Conservation (phyloP, 306 rosid species). For the Medicago arabica region DNA sequence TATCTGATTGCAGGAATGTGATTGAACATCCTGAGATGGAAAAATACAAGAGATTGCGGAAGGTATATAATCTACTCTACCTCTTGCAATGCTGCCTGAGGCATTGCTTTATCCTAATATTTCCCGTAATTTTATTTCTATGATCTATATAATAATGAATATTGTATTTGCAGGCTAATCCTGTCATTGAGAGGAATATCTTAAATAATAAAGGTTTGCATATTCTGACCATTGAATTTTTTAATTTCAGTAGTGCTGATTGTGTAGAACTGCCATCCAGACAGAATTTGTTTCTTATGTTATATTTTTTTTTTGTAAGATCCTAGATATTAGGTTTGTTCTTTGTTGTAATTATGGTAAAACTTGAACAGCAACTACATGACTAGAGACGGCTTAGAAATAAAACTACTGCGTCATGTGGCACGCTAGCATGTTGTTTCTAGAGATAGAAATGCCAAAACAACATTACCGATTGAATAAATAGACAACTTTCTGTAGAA, state of each 20-base stretch:
- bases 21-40: slow-evolving; percentile 81
- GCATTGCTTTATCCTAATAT: slow-evolving; percentile 24
- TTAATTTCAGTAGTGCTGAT: slow-evolving; percentile 24
- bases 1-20: slow-evolving; percentile 66
- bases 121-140: neutral
- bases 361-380: slow-evolving; percentile 9
- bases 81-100: slow-evolving; percentile 6
- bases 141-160: slow-evolving; percentile 15
- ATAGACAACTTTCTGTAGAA: neutral
- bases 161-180: slow-evolving; percentile 75
- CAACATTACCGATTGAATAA: slow-evolving; percentile 12
- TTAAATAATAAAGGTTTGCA: slow-evolving; percentile 70
- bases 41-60: slow-evolving; percentile 75
- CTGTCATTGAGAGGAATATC: slow-evolving; percentile 70
- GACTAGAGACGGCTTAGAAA: neutral
- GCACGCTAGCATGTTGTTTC: slow-evolving; percentile 17
- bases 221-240: slow-evolving; percentile 31
- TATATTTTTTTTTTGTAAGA: neutral
- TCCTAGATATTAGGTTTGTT: slow-evolving; percentile 22
- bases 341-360: neutral
- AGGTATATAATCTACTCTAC: slow-evolving; percentile 56
- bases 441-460: slow-evolving; percentile 23
- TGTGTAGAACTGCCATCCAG: slow-evolving; percentile 15
- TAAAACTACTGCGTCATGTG: neutral
- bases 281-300: slow-evolving; percentile 9